Evolutionary conservation across 768 basidiomycete genomes (phyloP), one percentile per base, ranked within the genome.

Genomic region (Hydnum rufescens): DNA sequence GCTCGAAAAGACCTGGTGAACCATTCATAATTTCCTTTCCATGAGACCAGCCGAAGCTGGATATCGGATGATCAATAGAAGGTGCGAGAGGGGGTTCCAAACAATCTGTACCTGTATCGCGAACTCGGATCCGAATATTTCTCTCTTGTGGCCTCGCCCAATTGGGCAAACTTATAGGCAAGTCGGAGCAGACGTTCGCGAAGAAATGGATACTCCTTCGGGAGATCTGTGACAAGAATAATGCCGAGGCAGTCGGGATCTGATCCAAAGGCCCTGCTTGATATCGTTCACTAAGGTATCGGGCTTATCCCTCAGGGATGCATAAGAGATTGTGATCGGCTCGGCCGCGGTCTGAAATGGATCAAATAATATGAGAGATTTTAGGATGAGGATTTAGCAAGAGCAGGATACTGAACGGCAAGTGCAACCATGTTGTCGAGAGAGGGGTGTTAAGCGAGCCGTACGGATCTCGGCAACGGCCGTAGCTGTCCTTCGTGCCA

Each of bases 21-120:
- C 92, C 92, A 60, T 96, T 96, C 90, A 96, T 95, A 44, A 92
- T 77, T 71, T 96, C 93, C 78, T 96, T 95, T 52, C 93, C 93
- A 65, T 93, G 86, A 42, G 82, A 86, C 93, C 93, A 97, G n/a
- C 93, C 93, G 64, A 90, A 96, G 62, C 81, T 84, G 56, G 51
- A 58, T 39, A 8, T 39, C 34, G 13, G 42, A 31, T 19, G 19
- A 39, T 8, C 19, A 19, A 19, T 39, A 8, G 34, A 8, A 39
- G 34, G 8, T 39, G 8, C 8, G 42, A 32, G 25, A 42, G 5
- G 31, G 31, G 26, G 25, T 13, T 47, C 8, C 25, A 23, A 13
- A 47, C 5, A 32, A 19, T 29, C 22, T 4, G 49, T 56, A 82
- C 82, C 83, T 83, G 61, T 87, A 95, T 53, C 73, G 75, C 58